A percentile compares a stretch with the other conserved stretches of the same genome.
Conservation (phyloP, 345 rosid genomes). For the Noccaea caerulescens region DNA sequence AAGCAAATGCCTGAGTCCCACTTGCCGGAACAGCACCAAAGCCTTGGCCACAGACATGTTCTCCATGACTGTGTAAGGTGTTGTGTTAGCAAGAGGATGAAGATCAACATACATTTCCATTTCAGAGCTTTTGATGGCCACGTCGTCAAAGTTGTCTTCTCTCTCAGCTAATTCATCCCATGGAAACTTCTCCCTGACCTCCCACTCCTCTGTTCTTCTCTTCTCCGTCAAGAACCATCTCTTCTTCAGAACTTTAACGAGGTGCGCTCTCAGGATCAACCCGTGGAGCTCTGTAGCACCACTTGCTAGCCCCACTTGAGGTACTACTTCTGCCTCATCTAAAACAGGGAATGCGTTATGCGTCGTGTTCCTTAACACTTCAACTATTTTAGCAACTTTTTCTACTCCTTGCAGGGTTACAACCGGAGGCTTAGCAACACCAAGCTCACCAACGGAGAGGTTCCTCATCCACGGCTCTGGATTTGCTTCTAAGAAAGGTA, state of each 20-base stretch:
- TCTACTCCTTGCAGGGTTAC: slow-evolving; percentile 75
- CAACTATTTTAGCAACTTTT: slow-evolving; percentile 76
- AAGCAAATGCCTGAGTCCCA: slow-evolving; percentile 80
- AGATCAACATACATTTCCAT: slow-evolving; percentile 89
- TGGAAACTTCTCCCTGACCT: slow-evolving; percentile 71
- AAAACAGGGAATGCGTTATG: slow-evolving; percentile 78
- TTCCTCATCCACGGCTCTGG: slow-evolving; percentile 98
- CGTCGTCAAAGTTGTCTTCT: slow-evolving; percentile 67
- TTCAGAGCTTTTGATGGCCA: slow-evolving; percentile 64
- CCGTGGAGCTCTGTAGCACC: slow-evolving; percentile 67
- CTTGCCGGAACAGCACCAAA: slow-evolving; percentile 76
- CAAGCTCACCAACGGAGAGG: slow-evolving; percentile 81
- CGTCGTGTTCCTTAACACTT: slow-evolving; percentile 72
- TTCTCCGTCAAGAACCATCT: slow-evolving; percentile 81
- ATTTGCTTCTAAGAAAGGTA: slow-evolving; percentile 92
- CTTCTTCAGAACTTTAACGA: slow-evolving; percentile 68
- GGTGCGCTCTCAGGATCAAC: slow-evolving; percentile 80
- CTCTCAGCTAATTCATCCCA: slow-evolving; percentile 86
- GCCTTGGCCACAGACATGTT: slow-evolving; percentile 96
- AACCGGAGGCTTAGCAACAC: slow-evolving; percentile 71
- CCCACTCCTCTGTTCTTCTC: slow-evolving; percentile 86
- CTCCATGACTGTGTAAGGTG: slow-evolving; percentile 85
- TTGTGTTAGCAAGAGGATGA: slow-evolving; percentile 88
- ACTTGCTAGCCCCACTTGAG: slow-evolving; percentile 48
- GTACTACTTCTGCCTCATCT: slow-evolving; percentile 52